Conservation (phyloP, 371 early-diverging fungal species). For the Neoconidiobolus thromboides region DNA sequence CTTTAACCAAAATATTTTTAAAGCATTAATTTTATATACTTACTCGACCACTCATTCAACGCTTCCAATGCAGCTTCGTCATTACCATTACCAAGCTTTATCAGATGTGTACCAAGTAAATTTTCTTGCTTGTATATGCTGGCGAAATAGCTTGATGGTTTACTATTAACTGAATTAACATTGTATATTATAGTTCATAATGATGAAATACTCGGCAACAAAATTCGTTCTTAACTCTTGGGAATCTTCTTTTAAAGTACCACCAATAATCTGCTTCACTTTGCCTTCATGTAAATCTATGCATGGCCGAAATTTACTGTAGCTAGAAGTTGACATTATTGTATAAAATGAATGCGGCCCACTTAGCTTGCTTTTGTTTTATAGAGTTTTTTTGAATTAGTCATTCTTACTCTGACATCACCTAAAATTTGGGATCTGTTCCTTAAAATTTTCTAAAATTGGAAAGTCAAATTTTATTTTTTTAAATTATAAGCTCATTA, state of each 20-base stretch:
- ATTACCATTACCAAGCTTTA: constrained; percentile 80
- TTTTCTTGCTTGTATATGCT: constrained; percentile 45
- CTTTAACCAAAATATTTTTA: background rate
- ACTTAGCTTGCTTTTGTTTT: too few species aligned
- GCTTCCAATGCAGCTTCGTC: constrained; percentile 73
- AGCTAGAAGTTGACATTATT: too few species aligned
- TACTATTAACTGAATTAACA: constrained; percentile 18
- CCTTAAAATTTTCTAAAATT: too few species aligned
- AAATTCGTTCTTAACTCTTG: constrained; percentile 72
- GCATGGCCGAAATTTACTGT: constrained; percentile 63
- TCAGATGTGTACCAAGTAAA: constrained; percentile 79
- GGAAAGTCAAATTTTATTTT: too few species aligned
- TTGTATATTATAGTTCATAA: background rate
- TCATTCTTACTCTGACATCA: too few species aligned
- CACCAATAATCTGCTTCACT: constrained; percentile 97
- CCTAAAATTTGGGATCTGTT: too few species aligned
- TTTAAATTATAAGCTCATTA: too few species aligned
- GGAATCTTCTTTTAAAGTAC: constrained; percentile 51
- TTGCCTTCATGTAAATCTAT: constrained; percentile 91
- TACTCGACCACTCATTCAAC: constrained; percentile 63
- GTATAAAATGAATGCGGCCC: too few species aligned
- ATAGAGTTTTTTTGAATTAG: too few species aligned
- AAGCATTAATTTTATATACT: background rate
- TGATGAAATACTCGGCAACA: constrained; percentile 43
- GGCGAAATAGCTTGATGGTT: constrained; percentile 61